These are phyloP conservation scores for Cyclotella kingstonii DNA, from an alignment of 108 stramenopile genomes.

Conservation along the genomic window DNA sequence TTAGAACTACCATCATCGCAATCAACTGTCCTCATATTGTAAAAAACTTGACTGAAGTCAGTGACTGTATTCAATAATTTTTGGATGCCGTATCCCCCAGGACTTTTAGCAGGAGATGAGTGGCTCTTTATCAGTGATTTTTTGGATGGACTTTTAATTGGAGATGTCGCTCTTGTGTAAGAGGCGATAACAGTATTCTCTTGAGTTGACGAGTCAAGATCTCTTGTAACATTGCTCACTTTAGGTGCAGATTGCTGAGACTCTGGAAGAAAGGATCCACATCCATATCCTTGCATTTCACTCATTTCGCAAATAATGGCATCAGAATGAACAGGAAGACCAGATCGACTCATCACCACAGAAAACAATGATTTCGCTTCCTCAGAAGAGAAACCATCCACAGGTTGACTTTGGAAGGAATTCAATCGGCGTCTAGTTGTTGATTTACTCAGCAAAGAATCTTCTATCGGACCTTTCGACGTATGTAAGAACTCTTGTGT, in stretches of 20 bases:
- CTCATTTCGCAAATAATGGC: not conserved
- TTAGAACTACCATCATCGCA: conserved; percentile 1
- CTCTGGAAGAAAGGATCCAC: too few species aligned
- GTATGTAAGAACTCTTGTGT: too few species aligned
- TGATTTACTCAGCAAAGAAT: too few species aligned
- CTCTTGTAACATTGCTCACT: not conserved
- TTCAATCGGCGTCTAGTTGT: too few species aligned
- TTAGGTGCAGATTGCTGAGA: not conserved
- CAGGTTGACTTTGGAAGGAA: not conserved
- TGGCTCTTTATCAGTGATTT: not conserved
- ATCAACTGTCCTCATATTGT: conserved; percentile 1
- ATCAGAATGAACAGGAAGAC: not conserved
- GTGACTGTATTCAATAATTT: conserved; percentile 26
- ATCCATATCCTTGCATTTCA: too few species aligned
- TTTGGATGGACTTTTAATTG: conserved; percentile 1
- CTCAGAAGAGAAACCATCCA: not conserved
- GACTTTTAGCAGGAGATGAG: conserved; percentile 15
- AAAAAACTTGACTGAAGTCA: conserved; percentile 10
- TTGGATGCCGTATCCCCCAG: conserved; percentile 29
- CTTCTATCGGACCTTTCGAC: too few species aligned
- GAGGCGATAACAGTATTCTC: conserved; percentile 4
- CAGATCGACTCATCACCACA: conserved; percentile 27
- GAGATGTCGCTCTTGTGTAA: not conserved
- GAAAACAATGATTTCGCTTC: conserved; percentile 19
- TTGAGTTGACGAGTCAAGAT: not conserved